These are phyloP conservation scores for Solanum hybrid DNA, from an alignment of 305 asterid genomes.

Conservation along the genomic window DNA sequence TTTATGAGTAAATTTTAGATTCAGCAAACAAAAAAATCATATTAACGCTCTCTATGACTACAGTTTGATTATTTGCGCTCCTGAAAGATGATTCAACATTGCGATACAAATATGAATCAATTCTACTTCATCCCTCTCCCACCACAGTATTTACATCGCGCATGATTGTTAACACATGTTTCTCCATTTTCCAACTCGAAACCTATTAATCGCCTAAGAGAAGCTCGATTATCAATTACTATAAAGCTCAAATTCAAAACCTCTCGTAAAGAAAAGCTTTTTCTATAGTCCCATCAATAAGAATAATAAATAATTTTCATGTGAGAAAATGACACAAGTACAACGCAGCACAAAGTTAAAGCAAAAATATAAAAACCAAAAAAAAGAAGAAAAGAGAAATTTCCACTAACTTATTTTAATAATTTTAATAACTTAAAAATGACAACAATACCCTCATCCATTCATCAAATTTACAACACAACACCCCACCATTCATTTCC, in stretches of 20 bases:
- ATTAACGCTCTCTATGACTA: too few relatives aligned
- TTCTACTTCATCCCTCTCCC: background rate
- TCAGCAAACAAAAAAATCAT: too few relatives aligned
- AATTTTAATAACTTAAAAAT: background rate
- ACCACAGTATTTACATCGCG: background rate
- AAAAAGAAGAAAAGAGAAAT: too few relatives aligned
- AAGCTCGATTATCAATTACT: background rate
- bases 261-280: background rate
- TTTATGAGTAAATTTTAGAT: too few relatives aligned
- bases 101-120: background rate
- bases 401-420: background rate
- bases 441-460: constrained; percentile 3
- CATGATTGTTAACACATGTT: background rate
- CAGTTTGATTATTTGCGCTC: too few relatives aligned
- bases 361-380: background rate
- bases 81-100: background rate
- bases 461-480: background rate
- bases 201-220: background rate
- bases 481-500: background rate
- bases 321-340: background rate
- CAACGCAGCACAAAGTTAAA: background rate
- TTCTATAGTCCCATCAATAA: background rate
- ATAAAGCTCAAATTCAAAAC: background rate
- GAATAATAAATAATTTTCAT: background rate
- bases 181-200: background rate